Evolutionary conservation across 108 stramenopile species (phyloP).

Genomic region (Skeletonema costatum): DNA sequence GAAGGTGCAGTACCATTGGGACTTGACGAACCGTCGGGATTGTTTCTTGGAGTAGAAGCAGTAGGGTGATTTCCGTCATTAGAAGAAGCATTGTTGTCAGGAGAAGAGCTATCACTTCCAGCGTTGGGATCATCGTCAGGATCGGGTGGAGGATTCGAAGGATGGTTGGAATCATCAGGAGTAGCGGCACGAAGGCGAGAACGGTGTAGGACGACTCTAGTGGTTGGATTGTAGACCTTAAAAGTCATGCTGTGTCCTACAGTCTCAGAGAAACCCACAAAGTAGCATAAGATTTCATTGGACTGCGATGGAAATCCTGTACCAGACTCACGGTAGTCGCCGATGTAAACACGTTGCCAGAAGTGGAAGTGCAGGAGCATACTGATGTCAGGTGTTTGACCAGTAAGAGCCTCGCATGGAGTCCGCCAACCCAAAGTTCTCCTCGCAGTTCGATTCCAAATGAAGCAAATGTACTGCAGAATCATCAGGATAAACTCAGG

Average conservation of each 20-base stretch:
- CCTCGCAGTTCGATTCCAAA: neutral
- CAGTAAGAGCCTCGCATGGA: neutral
- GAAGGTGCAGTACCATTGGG: too few species aligned
- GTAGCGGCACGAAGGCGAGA: conserved; percentile 11
- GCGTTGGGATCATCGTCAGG: neutral
- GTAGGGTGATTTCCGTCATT: too few species aligned
- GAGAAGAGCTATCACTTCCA: too few species aligned
- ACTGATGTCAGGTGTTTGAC: too few species aligned
- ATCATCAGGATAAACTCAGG: neutral
- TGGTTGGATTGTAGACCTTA: conserved; percentile 16
- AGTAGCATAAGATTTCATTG: neutral
- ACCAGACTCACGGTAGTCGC: neutral
- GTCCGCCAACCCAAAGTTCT: neutral
- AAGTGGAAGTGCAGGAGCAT: neutral
- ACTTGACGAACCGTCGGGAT: neutral
- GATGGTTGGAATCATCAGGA: neutral
- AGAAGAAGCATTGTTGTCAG: too few species aligned
- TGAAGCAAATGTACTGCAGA: neutral
- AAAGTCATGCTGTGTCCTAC: conserved; percentile 45
- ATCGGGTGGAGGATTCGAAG: neutral
- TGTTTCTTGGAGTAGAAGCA: too few species aligned
- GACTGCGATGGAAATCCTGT: neutral
- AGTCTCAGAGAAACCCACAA: conserved; percentile 4
- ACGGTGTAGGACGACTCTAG: conserved; percentile 14
- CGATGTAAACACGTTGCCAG: neutral